Conservation (phyloP, 495 filamentous ascomycete genomes). For the Staphylotrichum tortipilum region DNA sequence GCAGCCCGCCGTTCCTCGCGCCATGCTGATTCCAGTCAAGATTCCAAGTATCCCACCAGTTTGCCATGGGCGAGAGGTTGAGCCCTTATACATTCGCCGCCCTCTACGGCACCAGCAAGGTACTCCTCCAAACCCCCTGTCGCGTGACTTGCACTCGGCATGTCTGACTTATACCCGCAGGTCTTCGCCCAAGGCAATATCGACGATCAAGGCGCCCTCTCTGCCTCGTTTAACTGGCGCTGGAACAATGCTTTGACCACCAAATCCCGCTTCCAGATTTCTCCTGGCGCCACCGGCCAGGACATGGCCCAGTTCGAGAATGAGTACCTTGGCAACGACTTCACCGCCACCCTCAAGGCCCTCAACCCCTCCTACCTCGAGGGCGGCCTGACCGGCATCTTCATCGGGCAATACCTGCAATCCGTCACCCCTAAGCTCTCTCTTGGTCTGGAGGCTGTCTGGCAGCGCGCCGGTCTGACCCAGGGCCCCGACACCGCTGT, state of each 20-base stretch:
- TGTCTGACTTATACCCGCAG: conserved; percentile 36
- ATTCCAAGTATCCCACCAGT: conserved; percentile 95
- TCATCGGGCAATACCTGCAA: conserved; percentile 91
- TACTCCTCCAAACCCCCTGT: conserved; percentile 26
- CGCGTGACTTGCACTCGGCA: no score
- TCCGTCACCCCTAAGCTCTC: conserved; percentile 80
- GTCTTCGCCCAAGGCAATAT: conserved; percentile 91
- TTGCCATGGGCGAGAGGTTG: conserved; percentile 82
- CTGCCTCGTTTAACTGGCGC: conserved; percentile 81
- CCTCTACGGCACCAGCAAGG: conserved; percentile 84
- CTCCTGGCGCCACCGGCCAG: conserved; percentile 49
- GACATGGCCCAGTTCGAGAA: conserved; percentile 85
- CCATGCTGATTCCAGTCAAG: conserved; percentile 10
- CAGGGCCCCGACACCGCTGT: conserved; percentile 75
- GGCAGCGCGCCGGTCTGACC: conserved; percentile 72
- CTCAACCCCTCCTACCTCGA: conserved; percentile 91
- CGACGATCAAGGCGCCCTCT: conserved; percentile 78
- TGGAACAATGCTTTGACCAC: conserved; percentile 68
- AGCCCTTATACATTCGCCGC: conserved; percentile 92
- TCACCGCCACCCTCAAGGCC: conserved; percentile 80
- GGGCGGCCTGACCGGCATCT: conserved; percentile 86
- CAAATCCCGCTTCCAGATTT: conserved; percentile 77
- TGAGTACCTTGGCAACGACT: conserved; percentile 88
- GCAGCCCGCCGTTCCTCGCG: background rate
- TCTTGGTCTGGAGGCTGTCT: conserved; percentile 84